Evolutionary conservation across 805 yeast genomes (phyloP), one percentile per base, ranked within the genome.

Genomic region (Pichia membranifaciens): DNA sequence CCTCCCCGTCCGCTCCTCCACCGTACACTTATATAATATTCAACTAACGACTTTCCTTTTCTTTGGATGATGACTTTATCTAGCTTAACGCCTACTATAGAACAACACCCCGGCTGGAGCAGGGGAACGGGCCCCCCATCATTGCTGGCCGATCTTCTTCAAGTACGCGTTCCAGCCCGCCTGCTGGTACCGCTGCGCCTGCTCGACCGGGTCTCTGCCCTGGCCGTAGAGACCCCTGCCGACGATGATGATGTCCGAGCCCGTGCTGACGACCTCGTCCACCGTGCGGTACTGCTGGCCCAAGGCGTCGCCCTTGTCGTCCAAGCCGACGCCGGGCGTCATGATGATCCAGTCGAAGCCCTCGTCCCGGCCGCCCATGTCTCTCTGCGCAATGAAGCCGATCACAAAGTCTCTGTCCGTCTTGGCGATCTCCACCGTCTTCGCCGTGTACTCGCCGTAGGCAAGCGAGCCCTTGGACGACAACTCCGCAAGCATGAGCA

Each of bases 291-390:
- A 93, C 68, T 93, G 98, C 67, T 93, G 99, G 21, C 99, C 99
- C 51, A 93, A 74, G 1, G 83, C 79, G 64, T 93, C 99, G 15
- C 98, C 97, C 65, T 84, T 93, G 62, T 91, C 98, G 62, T 91
- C 99, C 44, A 93, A 75, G 3, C 98, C 98, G 35, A 93, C 99
- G 52, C 99, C 99, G 0, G 99, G 99, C 0, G 99, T 91, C 93
- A 93, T 83, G 49, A 90, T 79, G 36, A 93, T 68, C 96, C 97
- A 93, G 68, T 93, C 99, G 59, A 85, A 90, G 1, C 91, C 93
- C 58, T 82, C 93, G 3, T 76, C 82, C 38, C 76, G 74, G 15
- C 89, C 90, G 25, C 89, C 89, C 87, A 90, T 86, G 49, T 82
- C 82, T 60, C 78, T 77, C 64, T 89, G 97, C 0, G 99, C 97